A percentile compares a stretch with the other conserved stretches of the same genome.
These are phyloP conservation scores for Mortierella sp. DNA, from an alignment of 371 early-diverging fungal species.

Conservation along the genomic window DNA sequence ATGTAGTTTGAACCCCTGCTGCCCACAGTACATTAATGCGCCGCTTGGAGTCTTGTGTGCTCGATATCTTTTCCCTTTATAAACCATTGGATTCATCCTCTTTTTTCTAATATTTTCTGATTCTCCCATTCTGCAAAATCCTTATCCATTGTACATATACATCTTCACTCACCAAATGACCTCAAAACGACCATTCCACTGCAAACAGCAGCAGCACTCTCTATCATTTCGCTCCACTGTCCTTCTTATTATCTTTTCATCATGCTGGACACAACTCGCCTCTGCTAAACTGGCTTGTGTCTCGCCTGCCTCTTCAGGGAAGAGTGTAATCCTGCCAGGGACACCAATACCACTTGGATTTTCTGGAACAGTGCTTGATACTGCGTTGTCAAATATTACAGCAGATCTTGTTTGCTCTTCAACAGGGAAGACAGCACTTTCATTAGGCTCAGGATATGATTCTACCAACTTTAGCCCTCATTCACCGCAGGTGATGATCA, in stretches of 20 bases:
- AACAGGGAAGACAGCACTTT: not conserved
- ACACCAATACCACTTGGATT: not conserved
- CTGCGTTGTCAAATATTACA: slow-evolving; percentile 8
- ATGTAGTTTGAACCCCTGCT: too few species aligned
- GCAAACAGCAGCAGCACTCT: not conserved
- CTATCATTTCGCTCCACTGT: not conserved
- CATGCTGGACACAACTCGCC: not conserved
- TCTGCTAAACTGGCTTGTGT: not conserved
- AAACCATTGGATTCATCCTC: not conserved
- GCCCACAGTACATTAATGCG: too few species aligned
- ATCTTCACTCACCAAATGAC: not conserved
- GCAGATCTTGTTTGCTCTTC: slow-evolving; percentile 36
- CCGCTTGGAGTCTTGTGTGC: too few species aligned
- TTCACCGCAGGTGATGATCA: slow-evolving; percentile 8
- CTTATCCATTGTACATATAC: not conserved
- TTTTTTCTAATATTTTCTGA: not conserved
- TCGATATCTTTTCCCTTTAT: too few species aligned
- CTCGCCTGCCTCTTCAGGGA: not conserved
- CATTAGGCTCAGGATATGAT: slow-evolving; percentile 6
- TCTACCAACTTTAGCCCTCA: slow-evolving; percentile 1
- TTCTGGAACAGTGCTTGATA: not conserved
- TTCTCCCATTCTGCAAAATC: not conserved
- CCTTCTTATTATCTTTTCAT: not conserved
- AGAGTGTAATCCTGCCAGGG: not conserved
- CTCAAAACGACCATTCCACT: not conserved